phyloP scores from a whole-genome alignment of 306 rosid species.

The Casuarina glauca region DNA sequence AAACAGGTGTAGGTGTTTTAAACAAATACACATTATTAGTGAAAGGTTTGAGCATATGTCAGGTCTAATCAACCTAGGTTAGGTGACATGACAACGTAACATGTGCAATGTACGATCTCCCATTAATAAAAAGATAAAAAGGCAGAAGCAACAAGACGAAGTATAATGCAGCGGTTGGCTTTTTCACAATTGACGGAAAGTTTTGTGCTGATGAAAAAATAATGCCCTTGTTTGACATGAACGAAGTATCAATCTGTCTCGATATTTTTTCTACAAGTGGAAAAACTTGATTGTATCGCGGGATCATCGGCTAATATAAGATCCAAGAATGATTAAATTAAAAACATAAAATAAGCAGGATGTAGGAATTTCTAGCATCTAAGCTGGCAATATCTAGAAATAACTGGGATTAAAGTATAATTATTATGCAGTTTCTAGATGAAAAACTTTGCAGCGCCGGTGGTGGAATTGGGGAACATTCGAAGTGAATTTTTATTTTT shows the following conservation, averaged over 20 bases:
- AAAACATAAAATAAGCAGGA: not conserved
- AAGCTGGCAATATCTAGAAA: conserved; percentile 9
- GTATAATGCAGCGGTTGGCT: conserved; percentile 29
- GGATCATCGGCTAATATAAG: not conserved
- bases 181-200: conserved; percentile 15
- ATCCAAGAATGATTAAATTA: too few relatives aligned
- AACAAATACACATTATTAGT: too few relatives aligned
- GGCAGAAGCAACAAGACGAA: conserved; percentile 24
- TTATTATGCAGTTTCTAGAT: not conserved
- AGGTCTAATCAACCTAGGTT: conserved; percentile 34
- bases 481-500: not conserved
- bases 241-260: conserved; percentile 17
- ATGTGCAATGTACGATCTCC: conserved; percentile 55
- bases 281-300: conserved; percentile 3
- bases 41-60: conserved; percentile 40
- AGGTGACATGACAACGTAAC: conserved; percentile 36
- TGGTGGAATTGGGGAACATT: not conserved
- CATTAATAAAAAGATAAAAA: conserved; percentile 9
- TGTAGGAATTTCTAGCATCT: not conserved
- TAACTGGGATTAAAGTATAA: not conserved
- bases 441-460: not conserved
- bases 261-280: not conserved
- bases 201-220: conserved; percentile 3
- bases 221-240: conserved; percentile 20
- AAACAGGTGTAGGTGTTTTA: not conserved